Evolutionary conservation across 257 asterid species (phyloP), one percentile per base, ranked within the genome.

Genomic region (Ilex asprella): DNA sequence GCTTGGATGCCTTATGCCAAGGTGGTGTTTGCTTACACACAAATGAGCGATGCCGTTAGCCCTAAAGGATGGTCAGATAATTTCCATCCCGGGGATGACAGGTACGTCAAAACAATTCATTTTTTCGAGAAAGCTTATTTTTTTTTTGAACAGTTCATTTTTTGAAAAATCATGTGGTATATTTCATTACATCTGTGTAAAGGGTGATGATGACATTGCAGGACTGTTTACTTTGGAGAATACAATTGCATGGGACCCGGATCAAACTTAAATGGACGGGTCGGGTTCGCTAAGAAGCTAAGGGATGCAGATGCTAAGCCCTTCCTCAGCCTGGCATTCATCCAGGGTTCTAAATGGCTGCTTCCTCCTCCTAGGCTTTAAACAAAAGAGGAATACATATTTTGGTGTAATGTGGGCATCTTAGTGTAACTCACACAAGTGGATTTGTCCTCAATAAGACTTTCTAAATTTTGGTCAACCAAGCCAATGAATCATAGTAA

Each of bases 261-360:
- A 5, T 43, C 97, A 27, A 16, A 29, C 6, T 1, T 60, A 27
- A 62, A 14, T 0, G 31, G 29, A 30, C 64, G 94, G 46, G 86
- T n/a, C 3, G 0, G 50, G 2, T 89, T 51, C 44, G 43, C 30
- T 1, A 86, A 80, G 84, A 73, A 77, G 70, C 70, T 92, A 35
- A 74, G 12, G 1, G 73, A 51, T 2, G 73, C 27, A 31, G 81
- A 85, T 0, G 85, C 64, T 3, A 59, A 71, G 39, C 82, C 76
- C 39, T 85, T 64, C 70, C 29, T 82, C 57, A 67, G 60, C 43
- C 88, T 92, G 39, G 78, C 13, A 2, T 86, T n/a, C 39, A 74
- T 92, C 12, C 81, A 73, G 60, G 99, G 70, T 3, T 71, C 88
- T 21, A 65, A 68, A 31, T 92, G 99, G 99, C 68, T 92, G 31